Conservation (phyloP, 108 stramenopile genomes). For the Phaeodactylum tricornutum region DNA sequence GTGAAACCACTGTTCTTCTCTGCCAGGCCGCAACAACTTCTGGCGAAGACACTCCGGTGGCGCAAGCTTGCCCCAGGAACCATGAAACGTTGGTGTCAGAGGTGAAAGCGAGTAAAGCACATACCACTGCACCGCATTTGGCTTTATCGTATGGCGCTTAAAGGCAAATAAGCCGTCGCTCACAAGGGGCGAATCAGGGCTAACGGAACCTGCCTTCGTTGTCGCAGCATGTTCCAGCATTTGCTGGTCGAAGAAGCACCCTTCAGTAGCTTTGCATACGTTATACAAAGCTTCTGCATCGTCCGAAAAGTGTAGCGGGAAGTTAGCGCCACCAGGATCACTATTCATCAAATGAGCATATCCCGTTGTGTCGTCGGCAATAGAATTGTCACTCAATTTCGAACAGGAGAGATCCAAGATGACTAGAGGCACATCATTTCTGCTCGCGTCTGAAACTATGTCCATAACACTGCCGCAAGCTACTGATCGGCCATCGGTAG, state of each 20-base stretch:
- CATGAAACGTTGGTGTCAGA: conserved; percentile 30
- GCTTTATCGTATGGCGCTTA: conserved; percentile 41
- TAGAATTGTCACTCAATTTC: too few relatives aligned
- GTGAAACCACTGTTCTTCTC: too few relatives aligned
- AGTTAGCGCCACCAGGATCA: conserved; percentile 28
- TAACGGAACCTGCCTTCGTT: conserved; percentile 31
- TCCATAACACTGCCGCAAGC: conserved; percentile 55
- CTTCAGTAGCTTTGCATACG: conserved; percentile 46
- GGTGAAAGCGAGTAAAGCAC: conserved; percentile 58
- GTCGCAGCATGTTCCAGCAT: conserved; percentile 29
- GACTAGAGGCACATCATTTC: conserved; percentile 53
- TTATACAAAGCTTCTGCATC: conserved; percentile 43
- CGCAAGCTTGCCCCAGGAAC: conserved; percentile 16
- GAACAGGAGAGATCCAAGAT: conserved; percentile 51
- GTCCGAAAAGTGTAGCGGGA: conserved; percentile 52
- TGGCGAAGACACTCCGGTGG: conserved; percentile 27
- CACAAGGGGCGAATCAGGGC: conserved; percentile 11
- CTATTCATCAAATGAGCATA: conserved; percentile 17
- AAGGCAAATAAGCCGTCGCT: conserved; percentile 35
- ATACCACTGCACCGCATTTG: conserved; percentile 74
- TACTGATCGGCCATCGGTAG: conserved; percentile 60
- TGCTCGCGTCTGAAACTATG: conserved; percentile 31
- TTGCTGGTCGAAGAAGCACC: conserved; percentile 46
- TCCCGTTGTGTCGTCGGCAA: too few relatives aligned
- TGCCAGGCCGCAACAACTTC: too few relatives aligned